These are phyloP conservation scores for Thermomucor indicae-seudaticae DNA, from an alignment of 371 early-diverging fungal genomes.

Conservation along the genomic window DNA sequence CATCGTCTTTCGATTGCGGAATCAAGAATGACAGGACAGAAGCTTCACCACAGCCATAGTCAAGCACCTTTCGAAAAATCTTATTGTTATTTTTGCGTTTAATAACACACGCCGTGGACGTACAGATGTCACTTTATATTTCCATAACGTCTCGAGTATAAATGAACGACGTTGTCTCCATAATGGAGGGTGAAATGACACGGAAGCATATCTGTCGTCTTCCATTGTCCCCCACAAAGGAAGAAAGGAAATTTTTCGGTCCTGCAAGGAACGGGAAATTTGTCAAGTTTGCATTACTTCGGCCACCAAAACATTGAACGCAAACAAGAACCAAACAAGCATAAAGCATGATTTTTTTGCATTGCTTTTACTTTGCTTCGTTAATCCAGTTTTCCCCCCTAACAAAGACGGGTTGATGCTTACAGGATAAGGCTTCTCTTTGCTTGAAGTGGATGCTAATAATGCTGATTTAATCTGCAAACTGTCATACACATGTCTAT, in stretches of 20 bases:
- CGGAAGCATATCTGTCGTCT: slow-evolving; percentile 6
- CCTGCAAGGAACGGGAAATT: too few species aligned
- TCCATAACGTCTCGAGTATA: slow-evolving; percentile 33
- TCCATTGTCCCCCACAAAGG: slow-evolving; percentile 4
- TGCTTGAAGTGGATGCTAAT: too few species aligned
- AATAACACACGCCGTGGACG: background rate
- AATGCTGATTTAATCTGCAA: too few species aligned
- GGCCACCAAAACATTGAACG: too few species aligned
- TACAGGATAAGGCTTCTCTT: too few species aligned
- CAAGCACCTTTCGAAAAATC: slow-evolving; percentile 45
- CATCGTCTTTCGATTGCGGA: slow-evolving; percentile 25
- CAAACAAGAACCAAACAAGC: too few species aligned
- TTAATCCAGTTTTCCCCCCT: too few species aligned
- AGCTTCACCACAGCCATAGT: slow-evolving; percentile 79
- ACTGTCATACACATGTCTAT: too few species aligned
- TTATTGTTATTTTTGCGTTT: background rate
- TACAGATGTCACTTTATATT: slow-evolving; percentile 36
- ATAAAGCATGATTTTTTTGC: too few species aligned
- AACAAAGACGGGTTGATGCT: too few species aligned
- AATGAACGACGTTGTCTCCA: slow-evolving; percentile 61
- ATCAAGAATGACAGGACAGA: slow-evolving; percentile 55
- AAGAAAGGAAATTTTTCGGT: background rate
- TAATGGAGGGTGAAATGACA: slow-evolving; percentile 48
- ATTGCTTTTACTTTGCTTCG: too few species aligned
- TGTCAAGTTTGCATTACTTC: too few species aligned